These are phyloP conservation scores for Rhexocercosporidium sp. DNA, from an alignment of 2,329 filamentous ascomycete genomes.

Conservation along the genomic window DNA sequence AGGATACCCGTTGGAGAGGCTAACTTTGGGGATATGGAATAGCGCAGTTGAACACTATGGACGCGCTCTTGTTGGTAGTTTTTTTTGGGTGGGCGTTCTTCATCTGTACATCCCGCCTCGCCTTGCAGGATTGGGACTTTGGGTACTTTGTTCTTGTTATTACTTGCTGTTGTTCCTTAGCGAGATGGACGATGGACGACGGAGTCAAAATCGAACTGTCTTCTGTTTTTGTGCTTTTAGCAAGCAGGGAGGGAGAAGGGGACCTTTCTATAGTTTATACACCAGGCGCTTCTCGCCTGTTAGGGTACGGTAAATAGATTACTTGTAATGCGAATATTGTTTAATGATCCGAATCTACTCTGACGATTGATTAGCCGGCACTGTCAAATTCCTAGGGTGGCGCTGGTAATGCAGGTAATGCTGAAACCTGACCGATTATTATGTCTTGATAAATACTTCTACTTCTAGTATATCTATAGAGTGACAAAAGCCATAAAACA, in stretches of 20 bases:
- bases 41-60: background rate
- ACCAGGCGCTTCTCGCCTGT: background rate
- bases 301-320: background rate
- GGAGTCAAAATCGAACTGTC: background rate
- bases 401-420: no score
- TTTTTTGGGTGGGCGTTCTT: background rate
- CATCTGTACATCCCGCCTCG: background rate
- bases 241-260: background rate
- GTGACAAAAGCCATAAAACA: background rate
- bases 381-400: no score
- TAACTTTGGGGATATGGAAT: conserved; percentile 35
- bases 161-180: background rate
- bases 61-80: background rate
- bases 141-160: background rate
- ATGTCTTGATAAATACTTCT: no score
- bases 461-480: no score
- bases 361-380: no score
- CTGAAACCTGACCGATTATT: no score
- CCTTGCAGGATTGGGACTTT: background rate
- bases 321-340: conserved; percentile 10
- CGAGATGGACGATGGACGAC: background rate
- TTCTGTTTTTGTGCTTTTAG: background rate
- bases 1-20: conserved; percentile 64
- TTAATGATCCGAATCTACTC: background rate
- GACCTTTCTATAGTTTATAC: background rate